These are phyloP conservation scores for Colletotrichum graminicola DNA, from an alignment of 2,329 filamentous ascomycete species.

Conservation along the genomic window DNA sequence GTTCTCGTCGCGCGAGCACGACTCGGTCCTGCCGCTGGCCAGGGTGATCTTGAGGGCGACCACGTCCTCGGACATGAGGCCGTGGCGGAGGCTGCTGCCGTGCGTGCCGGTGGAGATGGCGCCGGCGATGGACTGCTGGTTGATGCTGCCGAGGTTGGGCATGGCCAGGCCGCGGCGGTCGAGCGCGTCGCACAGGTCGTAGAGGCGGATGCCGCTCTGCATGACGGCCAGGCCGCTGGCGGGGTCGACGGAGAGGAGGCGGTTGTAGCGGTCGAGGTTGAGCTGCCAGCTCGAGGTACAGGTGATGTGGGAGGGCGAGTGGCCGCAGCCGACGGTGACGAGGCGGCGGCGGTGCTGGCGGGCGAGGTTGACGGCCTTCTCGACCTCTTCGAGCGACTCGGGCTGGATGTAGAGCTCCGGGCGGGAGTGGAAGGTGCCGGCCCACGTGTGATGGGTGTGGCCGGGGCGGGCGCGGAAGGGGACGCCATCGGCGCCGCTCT, in stretches of 20 bases:
- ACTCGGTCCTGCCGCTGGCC: conserved; percentile 79
- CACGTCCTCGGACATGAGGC: conserved; percentile 85
- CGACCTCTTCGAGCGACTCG: conserved; percentile 81
- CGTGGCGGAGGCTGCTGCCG: conserved; percentile 86
- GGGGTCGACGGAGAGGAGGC: conserved; percentile 77
- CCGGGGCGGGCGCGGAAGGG: conserved; percentile 81
- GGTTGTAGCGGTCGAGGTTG: conserved; percentile 87
- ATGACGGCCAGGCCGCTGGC: conserved; percentile 77
- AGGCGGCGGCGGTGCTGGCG: conserved; percentile 84
- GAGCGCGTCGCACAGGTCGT: conserved; percentile 78
- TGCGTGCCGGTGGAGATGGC: conserved; percentile 95
- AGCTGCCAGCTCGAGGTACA: conserved; percentile 95
- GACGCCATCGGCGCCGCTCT: conserved; percentile 55
- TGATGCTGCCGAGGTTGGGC: conserved; percentile 94
- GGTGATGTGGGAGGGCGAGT: conserved; percentile 92
- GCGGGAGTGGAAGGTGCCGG: conserved; percentile 87
- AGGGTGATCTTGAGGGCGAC: conserved; percentile 82
- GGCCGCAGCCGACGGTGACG: conserved; percentile 88
- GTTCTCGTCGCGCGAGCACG: conserved; percentile 77
- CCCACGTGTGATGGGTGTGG: conserved; percentile 93
- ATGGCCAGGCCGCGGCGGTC: conserved; percentile 84
- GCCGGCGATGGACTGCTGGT: conserved; percentile 91
- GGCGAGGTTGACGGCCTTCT: conserved; percentile 85
- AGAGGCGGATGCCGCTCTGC: conserved; percentile 89
- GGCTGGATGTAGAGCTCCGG: conserved; percentile 95